These are phyloP conservation scores for Lepidopterella palustris DNA, from an alignment of 495 filamentous ascomycete species.

Conservation along the genomic window DNA sequence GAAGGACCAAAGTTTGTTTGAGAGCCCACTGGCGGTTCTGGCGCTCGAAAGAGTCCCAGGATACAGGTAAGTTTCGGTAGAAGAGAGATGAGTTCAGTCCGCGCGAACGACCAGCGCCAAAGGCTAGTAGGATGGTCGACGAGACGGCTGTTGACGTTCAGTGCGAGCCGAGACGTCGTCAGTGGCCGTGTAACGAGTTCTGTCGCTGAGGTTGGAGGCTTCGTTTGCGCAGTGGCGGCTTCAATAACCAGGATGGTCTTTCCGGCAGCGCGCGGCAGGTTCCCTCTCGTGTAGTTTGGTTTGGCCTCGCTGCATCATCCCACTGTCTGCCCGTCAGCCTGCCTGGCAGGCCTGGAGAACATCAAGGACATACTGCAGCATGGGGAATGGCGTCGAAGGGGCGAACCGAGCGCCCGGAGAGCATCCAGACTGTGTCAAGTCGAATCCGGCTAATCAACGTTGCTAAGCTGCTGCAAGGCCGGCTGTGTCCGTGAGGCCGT, in stretches of 20 bases:
- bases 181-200: too few relatives aligned
- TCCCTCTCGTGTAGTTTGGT: neutral
- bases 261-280: neutral
- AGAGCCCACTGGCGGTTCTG: neutral
- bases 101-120: neutral
- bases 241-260: neutral
- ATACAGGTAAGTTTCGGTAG: neutral
- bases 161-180: too few relatives aligned
- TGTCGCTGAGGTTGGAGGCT: neutral
- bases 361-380: neutral
- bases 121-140: too few relatives aligned
- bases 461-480: constrained; percentile 5
- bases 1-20: constrained; percentile 27
- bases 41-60: neutral
- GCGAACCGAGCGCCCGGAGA: neutral
- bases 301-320: neutral
- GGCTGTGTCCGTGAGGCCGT: constrained; percentile 19
- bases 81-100: neutral
- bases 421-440: constrained; percentile 13
- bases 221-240: neutral
- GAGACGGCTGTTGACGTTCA: too few relatives aligned
- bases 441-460: constrained; percentile 26
- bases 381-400: neutral
- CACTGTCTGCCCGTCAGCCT: neutral
- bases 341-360: neutral